Conservation (phyloP, 179 eudicot genomes). For the Beta macrorhiza region DNA sequence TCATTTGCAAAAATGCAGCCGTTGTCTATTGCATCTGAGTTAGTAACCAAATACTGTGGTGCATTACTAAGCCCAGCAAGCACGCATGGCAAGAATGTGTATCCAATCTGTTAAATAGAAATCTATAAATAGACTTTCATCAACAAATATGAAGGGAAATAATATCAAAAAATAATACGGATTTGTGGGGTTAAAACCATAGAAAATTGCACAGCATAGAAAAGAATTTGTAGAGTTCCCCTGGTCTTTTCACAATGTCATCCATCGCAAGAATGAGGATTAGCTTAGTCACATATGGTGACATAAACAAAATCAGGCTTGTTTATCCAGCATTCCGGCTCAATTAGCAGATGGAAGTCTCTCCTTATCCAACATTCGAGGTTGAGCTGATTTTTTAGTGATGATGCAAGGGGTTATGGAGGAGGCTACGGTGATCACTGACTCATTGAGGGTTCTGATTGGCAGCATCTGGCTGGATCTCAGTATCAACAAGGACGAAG, state of each 20-base stretch:
- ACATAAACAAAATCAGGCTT: not conserved
- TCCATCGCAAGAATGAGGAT: not conserved
- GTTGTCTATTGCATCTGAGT: constrained; percentile 32
- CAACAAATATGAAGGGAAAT: not conserved
- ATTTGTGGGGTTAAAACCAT: not conserved
- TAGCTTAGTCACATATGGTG: not conserved
- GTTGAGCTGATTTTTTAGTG: too few relatives aligned
- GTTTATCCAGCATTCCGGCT: not conserved
- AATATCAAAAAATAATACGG: not conserved
- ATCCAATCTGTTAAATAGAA: constrained; percentile 64
- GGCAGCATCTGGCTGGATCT: too few relatives aligned
- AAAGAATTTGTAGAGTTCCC: not conserved
- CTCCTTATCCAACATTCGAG: not conserved
- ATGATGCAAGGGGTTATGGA: too few relatives aligned
- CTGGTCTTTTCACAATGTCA: not conserved
- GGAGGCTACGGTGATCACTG: too few relatives aligned
- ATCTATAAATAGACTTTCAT: not conserved
- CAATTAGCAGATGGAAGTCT: not conserved
- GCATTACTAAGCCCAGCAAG: constrained; percentile 93
- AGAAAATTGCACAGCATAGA: not conserved
- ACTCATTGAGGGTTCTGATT: too few relatives aligned
- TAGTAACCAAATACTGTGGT: constrained; percentile 63
- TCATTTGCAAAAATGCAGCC: constrained; percentile 66
- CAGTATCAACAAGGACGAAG: too few relatives aligned
- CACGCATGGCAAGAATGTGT: constrained; percentile 94